A percentile compares a stretch with the other conserved stretches of the same genome.
Evolutionary conservation across 345 rosid species (phyloP).

Genomic region (Passiflora organensis): DNA sequence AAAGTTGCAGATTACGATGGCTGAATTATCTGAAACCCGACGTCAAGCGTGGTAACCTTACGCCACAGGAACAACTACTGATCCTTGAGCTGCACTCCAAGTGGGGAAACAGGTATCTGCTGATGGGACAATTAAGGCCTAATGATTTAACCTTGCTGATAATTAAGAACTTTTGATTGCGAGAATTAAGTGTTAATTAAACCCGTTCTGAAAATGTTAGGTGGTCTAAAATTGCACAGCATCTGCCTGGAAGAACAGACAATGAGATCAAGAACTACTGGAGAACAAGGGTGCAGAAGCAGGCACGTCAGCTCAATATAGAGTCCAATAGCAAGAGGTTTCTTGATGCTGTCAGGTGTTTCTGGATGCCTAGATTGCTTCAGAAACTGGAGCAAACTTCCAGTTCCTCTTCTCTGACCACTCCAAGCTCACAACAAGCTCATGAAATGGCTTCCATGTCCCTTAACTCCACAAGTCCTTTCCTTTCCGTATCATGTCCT

Average conservation of each 20-base stretch:
- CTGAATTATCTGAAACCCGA: slow-evolving; percentile 88
- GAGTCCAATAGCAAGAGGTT: slow-evolving; percentile 87
- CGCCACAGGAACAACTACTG: slow-evolving; percentile 87
- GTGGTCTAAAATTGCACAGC: slow-evolving; percentile 94
- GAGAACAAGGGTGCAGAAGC: slow-evolving; percentile 97
- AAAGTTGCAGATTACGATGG: slow-evolving; percentile 96
- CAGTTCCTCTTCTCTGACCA: neutral
- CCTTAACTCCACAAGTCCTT: neutral
- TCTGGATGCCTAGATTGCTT: slow-evolving; percentile 87
- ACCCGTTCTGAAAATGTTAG: too few relatives aligned
- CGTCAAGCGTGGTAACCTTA: slow-evolving; percentile 85
- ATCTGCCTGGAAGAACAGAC: slow-evolving; percentile 90
- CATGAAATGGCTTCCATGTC: neutral
- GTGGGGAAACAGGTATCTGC: slow-evolving; percentile 98
- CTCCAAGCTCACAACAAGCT: neutral
- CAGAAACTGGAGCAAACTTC: slow-evolving; percentile 38
- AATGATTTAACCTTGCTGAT: too few relatives aligned
- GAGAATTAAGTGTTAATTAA: too few relatives aligned
- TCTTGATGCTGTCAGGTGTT: slow-evolving; percentile 70
- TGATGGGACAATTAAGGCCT: too few relatives aligned
- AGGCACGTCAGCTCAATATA: slow-evolving; percentile 81
- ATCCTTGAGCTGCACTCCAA: slow-evolving; percentile 93
- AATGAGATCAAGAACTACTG: slow-evolving; percentile 96
- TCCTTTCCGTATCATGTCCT: neutral
- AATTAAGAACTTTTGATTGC: too few relatives aligned